phyloP scores from a whole-genome alignment of 306 rosid genomes.

The Senna siamea region DNA sequence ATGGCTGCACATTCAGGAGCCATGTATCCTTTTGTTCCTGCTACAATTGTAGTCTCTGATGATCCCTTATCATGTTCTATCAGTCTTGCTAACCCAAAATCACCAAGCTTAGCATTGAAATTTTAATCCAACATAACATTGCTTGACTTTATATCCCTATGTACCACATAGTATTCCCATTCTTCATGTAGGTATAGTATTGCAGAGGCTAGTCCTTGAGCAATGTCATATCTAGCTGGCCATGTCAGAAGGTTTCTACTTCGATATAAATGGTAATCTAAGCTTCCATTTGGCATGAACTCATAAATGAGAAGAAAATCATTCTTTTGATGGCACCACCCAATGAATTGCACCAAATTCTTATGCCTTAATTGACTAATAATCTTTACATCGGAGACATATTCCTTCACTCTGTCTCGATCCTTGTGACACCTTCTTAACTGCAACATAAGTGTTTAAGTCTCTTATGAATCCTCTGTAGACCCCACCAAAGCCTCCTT shows the following conservation, averaged over 20 bases:
- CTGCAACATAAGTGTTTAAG: not conserved
- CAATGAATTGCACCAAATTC: conserved; percentile 34
- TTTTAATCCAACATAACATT: conserved; percentile 13
- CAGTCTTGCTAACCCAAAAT: conserved; percentile 21
- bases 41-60: not conserved
- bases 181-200: conserved; percentile 12
- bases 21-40: conserved; percentile 25
- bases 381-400: conserved; percentile 24
- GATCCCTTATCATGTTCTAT: not conserved
- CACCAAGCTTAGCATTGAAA: conserved; percentile 20
- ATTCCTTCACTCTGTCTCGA: conserved; percentile 17
- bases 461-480: not conserved
- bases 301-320: conserved; percentile 22
- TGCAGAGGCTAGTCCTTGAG: conserved; percentile 14
- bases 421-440: conserved; percentile 21
- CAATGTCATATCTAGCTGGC: conserved; percentile 5
- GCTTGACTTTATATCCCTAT: conserved; percentile 22
- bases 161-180: conserved; percentile 9
- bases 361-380: conserved; percentile 30
- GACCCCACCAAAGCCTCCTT: conserved; percentile 35
- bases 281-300: conserved; percentile 34
- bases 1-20: conserved; percentile 19
- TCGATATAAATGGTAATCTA: conserved; percentile 15
- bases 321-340: conserved; percentile 33
- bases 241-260: conserved; percentile 12